Evolutionary conservation across 169 alveolate genomes (phyloP), one percentile per base, ranked within the genome.

Genomic region (Besnoitia besnoiti): DNA sequence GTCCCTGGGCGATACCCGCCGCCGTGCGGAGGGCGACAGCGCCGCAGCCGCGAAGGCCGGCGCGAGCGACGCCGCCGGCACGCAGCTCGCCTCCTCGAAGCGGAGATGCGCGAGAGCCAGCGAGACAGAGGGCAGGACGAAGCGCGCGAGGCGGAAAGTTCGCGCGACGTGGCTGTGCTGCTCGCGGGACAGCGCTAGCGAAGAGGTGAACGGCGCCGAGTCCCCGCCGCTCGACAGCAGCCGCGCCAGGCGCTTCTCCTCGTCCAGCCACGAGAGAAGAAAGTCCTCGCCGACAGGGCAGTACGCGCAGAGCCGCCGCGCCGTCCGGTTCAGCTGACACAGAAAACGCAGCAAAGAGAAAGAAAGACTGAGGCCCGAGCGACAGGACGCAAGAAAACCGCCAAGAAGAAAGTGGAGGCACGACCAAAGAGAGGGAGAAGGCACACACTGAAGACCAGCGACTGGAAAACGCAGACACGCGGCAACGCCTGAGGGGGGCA

Each of bases 221-320:
- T 30, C 3, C 76, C 42, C 4, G n/a, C 39, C 40, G 44, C 80
- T n/a, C 21, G 39, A 35, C 44, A 33, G 80, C 49, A 40, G 87
- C 40, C 55, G 87, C 49, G 50, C 37, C 16, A 42, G 16, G 33
- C 59, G 55, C 59, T 77, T 77, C 87, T 77, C 87, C 59, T 77
- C 87, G 37, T 77, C 87, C 39, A 77, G 49, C 87, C 87, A 77
- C 10, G 87, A 77, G 47, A 77, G 55, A 10, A 77, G 87, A 24
- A 77, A 77, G 33, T 77, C 87, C 55, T 77, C 87, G 10, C 40
- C 87, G 35, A 77, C 87, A 21, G 87, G 87, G 59, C 87, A 77
- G 87, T 40, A 77, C 35, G 14, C 33, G 55, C 87, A 77, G 61
- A 2, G 8, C 87, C 19, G 49, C n/a, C 87, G 87, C 33, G 87